Evolutionary conservation across 1,284 basidiomycete genomes (phyloP).

Genomic region (Ustilago nuda): DNA sequence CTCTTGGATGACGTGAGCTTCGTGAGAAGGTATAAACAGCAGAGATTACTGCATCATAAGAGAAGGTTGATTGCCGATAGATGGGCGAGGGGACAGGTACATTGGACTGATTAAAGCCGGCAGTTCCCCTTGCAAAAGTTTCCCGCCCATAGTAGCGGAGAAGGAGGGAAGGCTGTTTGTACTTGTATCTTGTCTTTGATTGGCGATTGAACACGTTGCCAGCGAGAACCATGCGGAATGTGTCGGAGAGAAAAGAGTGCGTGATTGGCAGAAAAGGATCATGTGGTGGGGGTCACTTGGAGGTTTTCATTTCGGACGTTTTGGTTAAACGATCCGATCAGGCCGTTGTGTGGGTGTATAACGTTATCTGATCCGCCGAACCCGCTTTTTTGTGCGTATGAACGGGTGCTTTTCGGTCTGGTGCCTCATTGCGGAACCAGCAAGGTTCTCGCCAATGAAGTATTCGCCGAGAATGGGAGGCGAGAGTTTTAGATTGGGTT

Average conservation of each 20-base stretch:
- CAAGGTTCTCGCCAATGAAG: not conserved
- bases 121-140: not conserved
- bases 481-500: not conserved
- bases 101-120: conserved; percentile 45
- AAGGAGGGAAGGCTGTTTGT: not conserved
- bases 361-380: conserved; percentile 3
- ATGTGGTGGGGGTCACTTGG: too few species aligned
- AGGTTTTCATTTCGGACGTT: not conserved
- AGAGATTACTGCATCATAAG: conserved; percentile 52
- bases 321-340: not conserved
- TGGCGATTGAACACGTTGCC: not conserved
- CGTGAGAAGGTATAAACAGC: conserved; percentile 55
- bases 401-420: too few species aligned
- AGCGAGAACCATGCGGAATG: not conserved
- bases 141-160: too few species aligned
- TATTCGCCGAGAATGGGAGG: not conserved
- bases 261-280: not conserved
- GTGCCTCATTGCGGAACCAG: too few species aligned
- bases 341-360: not conserved
- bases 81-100: conserved; percentile 52
- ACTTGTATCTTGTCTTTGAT: not conserved
- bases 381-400: not conserved
- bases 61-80: conserved; percentile 53
- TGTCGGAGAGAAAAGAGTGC: not conserved
- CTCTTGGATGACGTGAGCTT: conserved; percentile 45